Conservation (phyloP, 129 eudicot genomes). For the carrot (Daucus carota) region DNA sequence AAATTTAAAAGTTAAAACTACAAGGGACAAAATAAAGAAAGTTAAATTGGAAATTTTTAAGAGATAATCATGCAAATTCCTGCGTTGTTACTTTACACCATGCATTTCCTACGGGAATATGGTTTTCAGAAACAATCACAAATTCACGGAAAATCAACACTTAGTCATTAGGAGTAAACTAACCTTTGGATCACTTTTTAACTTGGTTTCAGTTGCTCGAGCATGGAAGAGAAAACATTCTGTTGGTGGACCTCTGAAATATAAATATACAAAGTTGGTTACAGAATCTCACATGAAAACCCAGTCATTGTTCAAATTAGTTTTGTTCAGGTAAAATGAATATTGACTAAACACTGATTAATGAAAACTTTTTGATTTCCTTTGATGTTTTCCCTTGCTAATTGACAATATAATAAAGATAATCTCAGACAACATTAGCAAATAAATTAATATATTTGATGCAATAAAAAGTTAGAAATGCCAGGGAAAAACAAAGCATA, state of each 20-base stretch:
- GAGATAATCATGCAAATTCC: background rate
- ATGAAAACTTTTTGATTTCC: background rate
- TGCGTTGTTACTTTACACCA: background rate
- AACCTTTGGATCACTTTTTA: conserved; percentile 41
- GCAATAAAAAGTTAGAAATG: background rate
- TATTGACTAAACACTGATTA: background rate
- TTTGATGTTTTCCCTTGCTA: background rate
- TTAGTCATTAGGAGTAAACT: background rate
- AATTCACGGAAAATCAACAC: background rate
- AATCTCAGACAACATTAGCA: background rate
- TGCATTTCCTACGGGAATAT: background rate
- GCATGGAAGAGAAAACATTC: conserved; percentile 93
- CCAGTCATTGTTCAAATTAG: background rate
- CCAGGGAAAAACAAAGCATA: background rate
- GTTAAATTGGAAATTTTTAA: background rate
- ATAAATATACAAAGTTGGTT: conserved; percentile 4
- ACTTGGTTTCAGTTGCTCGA: conserved; percentile 66
- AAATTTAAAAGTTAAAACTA: background rate
- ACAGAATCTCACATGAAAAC: background rate
- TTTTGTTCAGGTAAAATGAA: background rate
- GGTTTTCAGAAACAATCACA: background rate
- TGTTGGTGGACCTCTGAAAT: conserved; percentile 93
- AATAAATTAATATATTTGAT: background rate
- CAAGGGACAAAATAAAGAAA: background rate
- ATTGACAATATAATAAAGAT: background rate